Evolutionary conservation across 768 basidiomycete species (phyloP), one percentile per base, ranked within the genome.

Genomic region (Holtermannia corniformis): DNA sequence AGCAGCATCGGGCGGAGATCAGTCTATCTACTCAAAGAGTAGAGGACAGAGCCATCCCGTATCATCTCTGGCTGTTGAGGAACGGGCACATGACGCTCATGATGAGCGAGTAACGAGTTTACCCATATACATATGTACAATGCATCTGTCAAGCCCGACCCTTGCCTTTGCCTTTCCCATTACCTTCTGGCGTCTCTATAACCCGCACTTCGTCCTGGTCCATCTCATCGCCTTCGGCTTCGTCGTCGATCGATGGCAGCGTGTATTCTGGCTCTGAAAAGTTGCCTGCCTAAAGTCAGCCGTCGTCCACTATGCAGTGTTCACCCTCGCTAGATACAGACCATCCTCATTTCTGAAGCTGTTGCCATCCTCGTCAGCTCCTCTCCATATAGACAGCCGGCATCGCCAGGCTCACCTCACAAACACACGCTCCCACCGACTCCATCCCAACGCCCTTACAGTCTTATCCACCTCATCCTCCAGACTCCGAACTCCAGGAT

Each of bases 171-270:
- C 32, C 32, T 37, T 37, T 37, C 32, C 32, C 32, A 16, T 16
- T 37, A 7, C 10, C 10, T 7, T 7, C 10, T 16, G 32, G 32
- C 16, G 10, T 16, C 10, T 37, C 32, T n/a, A n/a, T n/a, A n/a
- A n/a, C n/a, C n/a, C n/a, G n/a, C n/a, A n/a, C n/a, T n/a, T n/a
- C n/a, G 7, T 7, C 10, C 32, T 7, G 10, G 10, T 37, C 32
- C 32, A 37, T 37, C 32, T 37, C 32, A 37, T 37, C 32, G 7
- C 16, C 32, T 7, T 37, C 32, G 10, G 32, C 58, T 37, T 62
- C 67, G 24, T 68, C 67, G 13, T 68, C 64, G 3, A 64, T 55
- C n/a, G 60, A 53, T 1, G 67, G 67, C 44, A 68, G 51, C 3
- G 64, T 65, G 48, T 62, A 65, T 48, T 50, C 51, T n/a, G 67